These are phyloP conservation scores for Scenedesmus sp. DNA, from an alignment of 163 green algal species.

Conservation along the genomic window DNA sequence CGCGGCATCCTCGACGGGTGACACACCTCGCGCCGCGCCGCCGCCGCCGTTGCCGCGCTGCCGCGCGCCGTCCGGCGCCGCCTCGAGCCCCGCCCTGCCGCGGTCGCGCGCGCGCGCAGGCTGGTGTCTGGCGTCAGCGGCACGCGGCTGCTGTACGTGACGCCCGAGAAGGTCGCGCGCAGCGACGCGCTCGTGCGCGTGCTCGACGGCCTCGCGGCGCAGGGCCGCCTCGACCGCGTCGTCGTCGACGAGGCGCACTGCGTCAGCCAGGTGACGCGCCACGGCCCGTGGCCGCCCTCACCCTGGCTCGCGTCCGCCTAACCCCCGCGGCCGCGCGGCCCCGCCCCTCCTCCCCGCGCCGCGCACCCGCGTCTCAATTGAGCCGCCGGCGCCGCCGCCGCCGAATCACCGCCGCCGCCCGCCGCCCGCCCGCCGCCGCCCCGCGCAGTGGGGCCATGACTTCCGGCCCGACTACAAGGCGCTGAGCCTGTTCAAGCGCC, in stretches of 20 bases:
- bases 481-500: slow-evolving; percentile 83
- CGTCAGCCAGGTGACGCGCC: slow-evolving; percentile 63
- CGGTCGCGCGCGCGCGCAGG: too few relatives aligned
- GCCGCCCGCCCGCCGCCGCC: background rate
- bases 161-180: slow-evolving; percentile 82
- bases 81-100: too few relatives aligned
- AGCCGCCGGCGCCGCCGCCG: too few relatives aligned
- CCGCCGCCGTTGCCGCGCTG: background rate
- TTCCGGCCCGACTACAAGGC: slow-evolving; percentile 81
- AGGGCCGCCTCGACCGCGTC: slow-evolving; percentile 69
- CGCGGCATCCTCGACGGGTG: slow-evolving; percentile 58
- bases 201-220: slow-evolving; percentile 68
- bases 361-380: too few relatives aligned
- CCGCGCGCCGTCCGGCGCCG: too few relatives aligned
- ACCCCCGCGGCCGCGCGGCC: too few relatives aligned
- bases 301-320: too few relatives aligned
- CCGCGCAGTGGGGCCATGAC: slow-evolving; percentile 88
- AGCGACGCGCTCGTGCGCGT: slow-evolving; percentile 73
- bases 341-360: too few relatives aligned
- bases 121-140: slow-evolving; percentile 25
- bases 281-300: too few relatives aligned
- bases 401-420: too few relatives aligned
- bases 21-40: background rate
- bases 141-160: slow-evolving; percentile 89
- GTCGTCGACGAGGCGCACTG: slow-evolving; percentile 92